Conservation (phyloP, 495 filamentous ascomycete species). For the Penicillium manginii region DNA sequence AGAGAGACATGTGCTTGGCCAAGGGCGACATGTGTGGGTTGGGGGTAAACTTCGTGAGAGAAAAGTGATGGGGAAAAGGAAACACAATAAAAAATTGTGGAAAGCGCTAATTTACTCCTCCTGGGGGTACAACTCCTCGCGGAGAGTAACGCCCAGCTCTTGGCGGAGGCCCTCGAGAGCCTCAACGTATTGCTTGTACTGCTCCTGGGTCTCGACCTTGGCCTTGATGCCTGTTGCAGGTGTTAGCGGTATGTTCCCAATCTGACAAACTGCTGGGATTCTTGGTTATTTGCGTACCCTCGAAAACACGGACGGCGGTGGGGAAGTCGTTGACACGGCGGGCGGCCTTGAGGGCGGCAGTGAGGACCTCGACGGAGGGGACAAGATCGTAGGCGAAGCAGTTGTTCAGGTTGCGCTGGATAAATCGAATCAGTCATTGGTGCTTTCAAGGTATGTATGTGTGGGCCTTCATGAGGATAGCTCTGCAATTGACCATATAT, state of each 20-base stretch:
- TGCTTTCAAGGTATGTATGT: not conserved
- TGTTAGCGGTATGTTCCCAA: conserved; percentile 14
- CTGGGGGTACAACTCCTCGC: conserved; percentile 94
- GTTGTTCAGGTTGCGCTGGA: conserved; percentile 98
- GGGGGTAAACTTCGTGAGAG: conserved; percentile 23
- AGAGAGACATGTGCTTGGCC: conserved; percentile 17
- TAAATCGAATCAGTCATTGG: not conserved
- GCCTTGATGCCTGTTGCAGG: conserved; percentile 82
- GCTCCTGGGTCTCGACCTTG: conserved; percentile 97
- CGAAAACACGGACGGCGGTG: conserved; percentile 96
- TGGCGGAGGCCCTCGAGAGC: conserved; percentile 90
- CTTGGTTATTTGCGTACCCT: conserved; percentile 63
- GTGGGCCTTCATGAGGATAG: not conserved
- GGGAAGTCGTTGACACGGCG: conserved; percentile 98
- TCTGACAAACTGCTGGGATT: too few relatives aligned
- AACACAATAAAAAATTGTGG: conserved; percentile 17
- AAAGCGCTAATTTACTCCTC: conserved; percentile 51
- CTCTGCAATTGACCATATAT: conserved; percentile 3
- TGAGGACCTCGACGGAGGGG: conserved; percentile 88
- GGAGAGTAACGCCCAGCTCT: conserved; percentile 88
- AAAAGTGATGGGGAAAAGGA: conserved; percentile 31
- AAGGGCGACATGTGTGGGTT: conserved; percentile 16
- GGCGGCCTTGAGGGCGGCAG: conserved; percentile 87
- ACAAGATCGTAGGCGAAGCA: conserved; percentile 99
- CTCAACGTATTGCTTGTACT: conserved; percentile 97